A percentile compares a stretch with the other conserved stretches of the same genome.
Conservation (phyloP, 768 basidiomycete genomes). For the Lentinula detonsa region DNA sequence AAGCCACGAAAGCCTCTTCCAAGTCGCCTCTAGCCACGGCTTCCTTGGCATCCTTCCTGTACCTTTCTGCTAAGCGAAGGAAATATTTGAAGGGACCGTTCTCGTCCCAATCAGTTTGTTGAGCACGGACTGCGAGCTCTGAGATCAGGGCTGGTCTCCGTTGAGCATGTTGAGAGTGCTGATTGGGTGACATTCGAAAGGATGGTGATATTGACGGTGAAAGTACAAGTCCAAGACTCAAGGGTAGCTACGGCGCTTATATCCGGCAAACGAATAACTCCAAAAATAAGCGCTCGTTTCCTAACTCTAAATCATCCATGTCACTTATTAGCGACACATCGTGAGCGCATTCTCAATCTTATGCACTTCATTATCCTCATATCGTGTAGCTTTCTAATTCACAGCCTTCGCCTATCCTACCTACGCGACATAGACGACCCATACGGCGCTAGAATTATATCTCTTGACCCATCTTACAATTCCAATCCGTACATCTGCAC, state of each 20-base stretch:
- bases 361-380: not conserved
- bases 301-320: constrained; percentile 25
- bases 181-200: not conserved
- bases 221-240: not conserved
- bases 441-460: constrained; percentile 76
- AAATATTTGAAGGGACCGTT: constrained; percentile 40
- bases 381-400: constrained; percentile 58
- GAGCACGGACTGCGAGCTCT: constrained; percentile 40
- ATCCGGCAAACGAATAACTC: not conserved
- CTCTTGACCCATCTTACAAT: constrained; percentile 61
- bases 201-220: not conserved
- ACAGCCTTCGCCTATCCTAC: constrained; percentile 79
- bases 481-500: constrained; percentile 82
- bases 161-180: not conserved
- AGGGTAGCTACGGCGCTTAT: not conserved
- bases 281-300: not conserved
- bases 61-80: constrained; percentile 41
- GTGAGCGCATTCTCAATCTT: constrained; percentile 12
- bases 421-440: constrained; percentile 87
- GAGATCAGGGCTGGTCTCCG: constrained; percentile 36
- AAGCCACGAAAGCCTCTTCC: constrained; percentile 47
- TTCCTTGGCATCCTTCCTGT: constrained; percentile 31
- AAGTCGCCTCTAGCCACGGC: constrained; percentile 32
- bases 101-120: constrained; percentile 35
- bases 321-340: constrained; percentile 57